These are phyloP conservation scores for Podospora australis DNA, from an alignment of 495 filamentous ascomycete species.

Conservation along the genomic window DNA sequence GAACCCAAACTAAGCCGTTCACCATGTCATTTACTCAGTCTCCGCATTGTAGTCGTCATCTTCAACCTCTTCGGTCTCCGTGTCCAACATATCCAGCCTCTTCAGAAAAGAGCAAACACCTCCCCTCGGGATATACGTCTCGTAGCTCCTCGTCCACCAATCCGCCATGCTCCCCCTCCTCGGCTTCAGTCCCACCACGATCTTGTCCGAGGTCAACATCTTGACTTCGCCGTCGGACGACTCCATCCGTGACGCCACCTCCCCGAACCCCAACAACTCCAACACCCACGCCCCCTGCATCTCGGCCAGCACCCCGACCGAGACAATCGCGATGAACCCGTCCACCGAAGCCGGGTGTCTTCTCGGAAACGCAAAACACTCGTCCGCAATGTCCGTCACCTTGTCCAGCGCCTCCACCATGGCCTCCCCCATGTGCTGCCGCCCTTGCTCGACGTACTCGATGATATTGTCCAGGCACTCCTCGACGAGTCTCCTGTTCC, in stretches of 20 bases:
- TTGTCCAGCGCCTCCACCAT: constrained; percentile 16
- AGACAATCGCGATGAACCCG: constrained; percentile 20
- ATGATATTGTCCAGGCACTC: constrained; percentile 16
- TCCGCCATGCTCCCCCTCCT: constrained; percentile 10
- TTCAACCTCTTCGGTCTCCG: too few relatives aligned
- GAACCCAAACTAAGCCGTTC: too few relatives aligned
- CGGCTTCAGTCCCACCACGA: background rate
- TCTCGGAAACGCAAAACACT: constrained; percentile 15
- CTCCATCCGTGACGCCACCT: constrained; percentile 1
- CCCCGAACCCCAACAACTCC: constrained; percentile 20
- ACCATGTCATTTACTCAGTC: too few relatives aligned
- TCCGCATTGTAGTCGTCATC: too few relatives aligned
- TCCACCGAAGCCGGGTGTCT: constrained; percentile 13
- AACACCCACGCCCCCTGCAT: constrained; percentile 20
- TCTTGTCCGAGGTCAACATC: constrained; percentile 15
- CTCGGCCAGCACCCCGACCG: constrained; percentile 13
- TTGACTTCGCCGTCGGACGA: constrained; percentile 3
- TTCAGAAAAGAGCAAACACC: constrained; percentile 7
- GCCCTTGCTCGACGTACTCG: constrained; percentile 16
- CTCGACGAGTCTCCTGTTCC: constrained; percentile 16
- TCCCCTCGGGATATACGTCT: constrained; percentile 12
- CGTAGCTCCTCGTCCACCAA: constrained; percentile 18
- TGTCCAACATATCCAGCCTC: constrained; percentile 17
- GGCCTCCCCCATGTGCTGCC: constrained; percentile 12
- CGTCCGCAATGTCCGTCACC: constrained; percentile 15